A percentile compares a stretch with the other conserved stretches of the same genome.
Evolutionary conservation across 208 protist genomes (phyloP).

Genomic region (Trichomonas vaginalis): DNA sequence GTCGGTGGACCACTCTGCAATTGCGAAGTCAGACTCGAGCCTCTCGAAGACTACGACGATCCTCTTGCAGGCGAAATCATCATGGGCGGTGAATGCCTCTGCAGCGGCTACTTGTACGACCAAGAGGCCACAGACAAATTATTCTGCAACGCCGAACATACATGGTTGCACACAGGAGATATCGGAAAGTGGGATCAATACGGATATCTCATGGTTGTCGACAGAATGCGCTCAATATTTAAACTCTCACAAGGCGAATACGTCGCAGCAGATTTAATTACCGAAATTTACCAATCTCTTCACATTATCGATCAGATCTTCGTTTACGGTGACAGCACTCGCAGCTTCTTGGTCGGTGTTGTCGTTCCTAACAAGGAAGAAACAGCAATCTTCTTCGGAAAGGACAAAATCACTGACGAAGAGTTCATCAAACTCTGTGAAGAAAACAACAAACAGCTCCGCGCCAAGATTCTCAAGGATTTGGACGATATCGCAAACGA

Average conservation of each 20-base stretch:
- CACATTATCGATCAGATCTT: conserved; percentile 17
- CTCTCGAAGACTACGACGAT: neutral
- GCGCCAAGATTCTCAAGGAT: neutral
- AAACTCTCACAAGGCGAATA: conserved; percentile 54
- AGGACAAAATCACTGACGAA: neutral
- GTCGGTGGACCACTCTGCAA: neutral
- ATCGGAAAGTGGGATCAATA: neutral
- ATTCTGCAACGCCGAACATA: neutral
- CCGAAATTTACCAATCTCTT: neutral
- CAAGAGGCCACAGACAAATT: neutral
- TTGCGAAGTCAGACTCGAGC: neutral
- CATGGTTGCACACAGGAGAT: conserved; percentile 14
- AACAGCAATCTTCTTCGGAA: neutral
- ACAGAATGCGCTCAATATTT: conserved; percentile 63
- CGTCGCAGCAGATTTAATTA: neutral
- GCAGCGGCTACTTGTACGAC: conserved; percentile 1
- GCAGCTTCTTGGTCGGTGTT: conserved; percentile 44
- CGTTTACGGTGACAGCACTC: conserved; percentile 30
- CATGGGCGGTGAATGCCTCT: neutral
- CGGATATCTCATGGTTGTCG: conserved; percentile 45
- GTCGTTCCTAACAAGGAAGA: conserved; percentile 36
- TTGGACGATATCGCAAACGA: neutral
- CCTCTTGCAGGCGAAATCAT: neutral
- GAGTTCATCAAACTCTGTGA: neutral
- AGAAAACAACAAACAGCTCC: neutral